Conservation (phyloP, 495 filamentous ascomycete species). For the Sabuloglossum arenarium region DNA sequence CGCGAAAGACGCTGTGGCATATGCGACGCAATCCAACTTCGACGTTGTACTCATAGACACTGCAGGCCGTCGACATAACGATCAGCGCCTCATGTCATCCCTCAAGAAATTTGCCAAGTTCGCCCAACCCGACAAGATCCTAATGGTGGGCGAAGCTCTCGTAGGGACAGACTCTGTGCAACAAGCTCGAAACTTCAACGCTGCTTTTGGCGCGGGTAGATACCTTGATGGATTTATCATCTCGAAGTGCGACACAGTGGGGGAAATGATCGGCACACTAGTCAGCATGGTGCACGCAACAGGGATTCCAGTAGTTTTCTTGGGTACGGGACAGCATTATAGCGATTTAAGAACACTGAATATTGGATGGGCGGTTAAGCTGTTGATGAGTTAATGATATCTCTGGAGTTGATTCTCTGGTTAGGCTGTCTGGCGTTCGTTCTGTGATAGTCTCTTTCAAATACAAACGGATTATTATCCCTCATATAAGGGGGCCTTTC, state of each 20-base stretch:
- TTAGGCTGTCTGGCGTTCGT: not conserved
- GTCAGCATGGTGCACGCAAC: slow-evolving; percentile 97
- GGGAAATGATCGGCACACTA: slow-evolving; percentile 92
- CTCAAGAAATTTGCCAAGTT: slow-evolving; percentile 95
- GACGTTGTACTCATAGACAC: slow-evolving; percentile 96
- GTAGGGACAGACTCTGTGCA: slow-evolving; percentile 88
- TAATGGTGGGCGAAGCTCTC: slow-evolving; percentile 96
- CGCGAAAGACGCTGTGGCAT: slow-evolving; percentile 75
- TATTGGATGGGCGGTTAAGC: slow-evolving; percentile 72
- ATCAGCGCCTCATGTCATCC: slow-evolving; percentile 80
- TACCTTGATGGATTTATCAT: slow-evolving; percentile 91
- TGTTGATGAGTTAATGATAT: slow-evolving; percentile 37
- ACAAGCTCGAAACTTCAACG: slow-evolving; percentile 90
- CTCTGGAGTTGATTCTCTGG: not conserved
- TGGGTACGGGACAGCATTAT: slow-evolving; percentile 94
- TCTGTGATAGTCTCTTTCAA: not conserved
- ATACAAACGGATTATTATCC: not conserved
- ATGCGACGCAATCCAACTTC: slow-evolving; percentile 51
- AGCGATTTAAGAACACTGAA: slow-evolving; percentile 84
- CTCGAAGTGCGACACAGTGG: slow-evolving; percentile 94
- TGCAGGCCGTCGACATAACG: slow-evolving; percentile 85
- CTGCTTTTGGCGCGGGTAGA: slow-evolving; percentile 63
- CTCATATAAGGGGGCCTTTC: not conserved
- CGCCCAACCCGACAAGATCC: slow-evolving; percentile 87
- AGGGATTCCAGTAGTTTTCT: slow-evolving; percentile 80